These are phyloP conservation scores for Neospermospora avenae DNA, from an alignment of 2,329 filamentous ascomycete species.

Conservation along the genomic window DNA sequence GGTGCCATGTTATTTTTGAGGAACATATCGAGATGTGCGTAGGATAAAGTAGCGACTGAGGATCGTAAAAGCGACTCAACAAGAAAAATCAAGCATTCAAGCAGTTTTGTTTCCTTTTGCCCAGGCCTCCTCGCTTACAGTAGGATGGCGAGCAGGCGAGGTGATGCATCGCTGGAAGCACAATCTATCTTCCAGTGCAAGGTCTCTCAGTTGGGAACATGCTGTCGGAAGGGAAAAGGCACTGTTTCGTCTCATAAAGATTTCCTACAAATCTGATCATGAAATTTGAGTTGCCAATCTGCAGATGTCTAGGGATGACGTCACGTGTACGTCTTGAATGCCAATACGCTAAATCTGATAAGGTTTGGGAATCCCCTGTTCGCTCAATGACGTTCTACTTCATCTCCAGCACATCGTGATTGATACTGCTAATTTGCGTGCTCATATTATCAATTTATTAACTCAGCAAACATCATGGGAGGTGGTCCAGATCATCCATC, in stretches of 20 bases:
- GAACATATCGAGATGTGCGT: too few species aligned
- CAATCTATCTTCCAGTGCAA: too few species aligned
- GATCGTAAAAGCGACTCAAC: too few species aligned
- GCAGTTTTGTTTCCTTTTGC: background rate
- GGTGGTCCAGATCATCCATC: conserved; percentile 4
- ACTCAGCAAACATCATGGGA: conserved; percentile 3
- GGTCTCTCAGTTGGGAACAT: too few species aligned
- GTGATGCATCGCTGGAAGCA: background rate
- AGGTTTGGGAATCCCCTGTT: background rate
- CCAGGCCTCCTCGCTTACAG: background rate
- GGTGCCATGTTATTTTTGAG: too few species aligned
- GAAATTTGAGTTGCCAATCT: background rate
- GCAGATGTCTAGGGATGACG: background rate
- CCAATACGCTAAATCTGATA: background rate
- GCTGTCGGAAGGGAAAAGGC: too few species aligned
- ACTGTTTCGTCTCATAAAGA: background rate
- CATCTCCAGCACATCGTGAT: background rate
- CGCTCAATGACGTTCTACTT: background rate
- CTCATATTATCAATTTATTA: background rate
- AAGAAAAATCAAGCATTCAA: too few species aligned
- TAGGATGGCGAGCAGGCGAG: too few species aligned
- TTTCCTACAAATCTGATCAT: background rate
- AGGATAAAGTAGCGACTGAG: too few species aligned
- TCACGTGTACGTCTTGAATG: background rate
- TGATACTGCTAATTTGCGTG: background rate